Percentiles rank a stretch among this genome's conserved stretches.
These are phyloP conservation scores for Teunomyces aglyptinius DNA, from an alignment of 805 yeast species.

Conservation along the genomic window DNA sequence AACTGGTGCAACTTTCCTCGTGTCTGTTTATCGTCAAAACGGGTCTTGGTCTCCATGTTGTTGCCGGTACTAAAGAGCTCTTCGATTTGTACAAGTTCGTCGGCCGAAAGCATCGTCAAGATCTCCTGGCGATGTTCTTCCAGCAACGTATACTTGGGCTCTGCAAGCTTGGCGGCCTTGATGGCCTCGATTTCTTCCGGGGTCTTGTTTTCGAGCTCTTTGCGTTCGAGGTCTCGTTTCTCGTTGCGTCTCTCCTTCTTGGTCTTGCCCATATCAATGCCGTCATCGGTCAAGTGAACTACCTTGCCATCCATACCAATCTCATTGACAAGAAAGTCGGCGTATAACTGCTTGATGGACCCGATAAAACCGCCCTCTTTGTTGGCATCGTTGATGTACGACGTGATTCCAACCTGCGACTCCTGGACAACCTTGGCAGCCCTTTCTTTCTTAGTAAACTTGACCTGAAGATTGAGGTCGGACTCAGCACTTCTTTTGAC, in stretches of 20 bases:
- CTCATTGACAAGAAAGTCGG: slow-evolving; percentile 93
- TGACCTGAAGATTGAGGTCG: neutral
- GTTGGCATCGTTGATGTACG: slow-evolving; percentile 52
- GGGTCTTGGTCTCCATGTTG: slow-evolving; percentile 54
- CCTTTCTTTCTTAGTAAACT: slow-evolving; percentile 15
- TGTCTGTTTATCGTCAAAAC: slow-evolving; percentile 63
- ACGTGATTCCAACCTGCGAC: slow-evolving; percentile 83
- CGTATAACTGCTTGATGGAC: slow-evolving; percentile 79
- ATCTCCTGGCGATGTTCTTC: slow-evolving; percentile 49
- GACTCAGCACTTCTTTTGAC: slow-evolving; percentile 10
- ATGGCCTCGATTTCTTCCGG: slow-evolving; percentile 32
- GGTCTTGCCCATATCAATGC: slow-evolving; percentile 49
- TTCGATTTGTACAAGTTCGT: slow-evolving; percentile 56
- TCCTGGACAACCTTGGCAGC: slow-evolving; percentile 55
- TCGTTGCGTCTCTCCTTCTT: slow-evolving; percentile 49
- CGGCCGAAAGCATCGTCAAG: slow-evolving; percentile 55
- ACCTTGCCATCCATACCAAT: slow-evolving; percentile 67
- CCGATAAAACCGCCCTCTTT: slow-evolving; percentile 65
- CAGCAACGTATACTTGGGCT: slow-evolving; percentile 41
- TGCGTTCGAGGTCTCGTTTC: slow-evolving; percentile 39
- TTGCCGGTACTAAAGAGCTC: slow-evolving; percentile 53
- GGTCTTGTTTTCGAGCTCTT: slow-evolving; percentile 28
- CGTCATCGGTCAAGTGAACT: slow-evolving; percentile 72
- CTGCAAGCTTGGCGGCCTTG: slow-evolving; percentile 20
- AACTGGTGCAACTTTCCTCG: slow-evolving; percentile 80